Base-by-base conservation (phyloP, 1,284 basidiomycete species). In the Gymnopus androsaceus region DNA sequence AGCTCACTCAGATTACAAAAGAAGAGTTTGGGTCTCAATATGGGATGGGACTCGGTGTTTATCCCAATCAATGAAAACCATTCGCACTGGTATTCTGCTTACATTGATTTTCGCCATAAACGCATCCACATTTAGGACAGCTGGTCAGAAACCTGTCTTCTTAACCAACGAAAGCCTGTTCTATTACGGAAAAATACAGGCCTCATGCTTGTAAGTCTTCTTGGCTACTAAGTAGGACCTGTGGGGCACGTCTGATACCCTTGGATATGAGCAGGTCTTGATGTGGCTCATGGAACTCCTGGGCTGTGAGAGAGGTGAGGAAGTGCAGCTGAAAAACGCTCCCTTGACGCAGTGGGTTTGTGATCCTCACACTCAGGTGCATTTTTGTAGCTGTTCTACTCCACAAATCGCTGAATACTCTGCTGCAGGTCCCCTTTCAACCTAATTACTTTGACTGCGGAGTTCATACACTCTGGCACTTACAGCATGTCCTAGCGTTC, bases 21-120 rank as follows among this genome's bases (percentile, higher is more conserved):
- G 25, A 19, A 47, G 9, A 14, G 5, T 12, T 19, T 28, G 23
- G 12, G 9, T 12, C 25, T n/a, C 12, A 14, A 47, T 7, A 15
- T 19, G 11, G 23, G 5, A n/a, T 47, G 45, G 45, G 27, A 47
- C n/a, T 19, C 14, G 5, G 27, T 47, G 4, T 47, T 47, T 15
- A 47, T 47, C n/a, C 45, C 23, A 19, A 47, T 47, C 23, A 47
- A 47, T 17, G 11, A 47, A 19, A 28, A 47, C 9, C 3, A n/a
- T 3, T n/a, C 15, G 8, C 45, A 47, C n/a, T 47, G 45, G 45
- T 47, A 30, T 31, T 47, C 45, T 3, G 45, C 45, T n/a, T 47
- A 25, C 28, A 47, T 47, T 19, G 21, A 47, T 19, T 47, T 47
- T 19, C 8, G 27, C 8, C 14, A n/a, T 14, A 47, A 31, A 47